These are phyloP conservation scores for Pythium aphanidermatum DNA, from an alignment of 352 stramenopile genomes.

Conservation along the genomic window DNA sequence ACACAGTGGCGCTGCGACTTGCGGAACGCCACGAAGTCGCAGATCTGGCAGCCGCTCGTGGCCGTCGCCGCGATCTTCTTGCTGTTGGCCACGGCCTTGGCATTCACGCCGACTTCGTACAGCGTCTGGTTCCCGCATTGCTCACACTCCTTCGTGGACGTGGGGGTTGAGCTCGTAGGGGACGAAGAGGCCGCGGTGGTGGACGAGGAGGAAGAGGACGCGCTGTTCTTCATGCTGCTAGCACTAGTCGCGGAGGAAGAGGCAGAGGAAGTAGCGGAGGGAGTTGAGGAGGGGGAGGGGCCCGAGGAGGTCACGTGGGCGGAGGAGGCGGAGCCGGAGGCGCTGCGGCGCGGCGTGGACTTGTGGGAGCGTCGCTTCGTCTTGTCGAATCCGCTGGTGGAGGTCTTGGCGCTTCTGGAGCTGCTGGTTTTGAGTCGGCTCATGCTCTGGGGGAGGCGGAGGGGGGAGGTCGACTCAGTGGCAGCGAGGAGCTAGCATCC, in stretches of 20 bases:
- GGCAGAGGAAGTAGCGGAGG: slow-evolving; percentile 20
- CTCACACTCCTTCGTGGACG: slow-evolving; percentile 45
- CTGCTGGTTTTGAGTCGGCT: slow-evolving; percentile 22
- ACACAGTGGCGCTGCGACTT: slow-evolving; percentile 64
- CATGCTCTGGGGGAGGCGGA: slow-evolving; percentile 11
- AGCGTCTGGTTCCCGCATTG: slow-evolving; percentile 32
- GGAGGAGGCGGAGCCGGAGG: slow-evolving; percentile 7
- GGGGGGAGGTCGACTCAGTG: not conserved
- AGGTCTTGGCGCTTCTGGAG: slow-evolving; percentile 15
- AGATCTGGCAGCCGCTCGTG: slow-evolving; percentile 67
- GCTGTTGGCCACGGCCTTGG: slow-evolving; percentile 37
- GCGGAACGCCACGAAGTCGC: slow-evolving; percentile 70
- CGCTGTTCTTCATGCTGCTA: slow-evolving; percentile 12
- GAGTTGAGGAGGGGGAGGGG: slow-evolving; percentile 9
- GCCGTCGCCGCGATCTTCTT: slow-evolving; percentile 29
- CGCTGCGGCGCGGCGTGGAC: slow-evolving; percentile 6
- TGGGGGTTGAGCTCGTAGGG: slow-evolving; percentile 23
- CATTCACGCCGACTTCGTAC: slow-evolving; percentile 27
- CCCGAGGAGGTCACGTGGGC: not conserved
- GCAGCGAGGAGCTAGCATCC: slow-evolving; percentile 5
- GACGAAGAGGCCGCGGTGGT: slow-evolving; percentile 14
- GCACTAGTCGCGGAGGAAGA: slow-evolving; percentile 5
- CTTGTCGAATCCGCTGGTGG: slow-evolving; percentile 11
- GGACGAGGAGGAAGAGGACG: slow-evolving; percentile 5
- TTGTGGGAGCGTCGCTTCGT: slow-evolving; percentile 27